Conservation (phyloP, 805 yeast genomes). For the Metschnikowia sp. region DNA sequence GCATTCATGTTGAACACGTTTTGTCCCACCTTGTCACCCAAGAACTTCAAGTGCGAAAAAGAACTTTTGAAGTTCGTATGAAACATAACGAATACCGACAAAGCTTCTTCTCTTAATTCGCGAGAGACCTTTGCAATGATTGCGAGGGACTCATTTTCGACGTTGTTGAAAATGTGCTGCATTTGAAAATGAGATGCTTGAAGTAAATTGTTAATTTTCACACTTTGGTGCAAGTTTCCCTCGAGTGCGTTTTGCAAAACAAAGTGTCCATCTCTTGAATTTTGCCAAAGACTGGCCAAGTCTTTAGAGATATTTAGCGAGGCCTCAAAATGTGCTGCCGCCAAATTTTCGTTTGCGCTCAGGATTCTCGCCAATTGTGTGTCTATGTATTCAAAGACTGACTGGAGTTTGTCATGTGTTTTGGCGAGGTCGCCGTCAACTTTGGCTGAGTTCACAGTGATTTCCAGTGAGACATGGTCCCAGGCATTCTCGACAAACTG, state of each 20-base stretch:
- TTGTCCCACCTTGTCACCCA: slow-evolving; percentile 5
- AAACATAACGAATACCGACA: slow-evolving; percentile 5
- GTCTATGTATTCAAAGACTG: slow-evolving; percentile 3
- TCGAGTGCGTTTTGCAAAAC: slow-evolving; percentile 4
- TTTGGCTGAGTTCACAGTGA: not conserved
- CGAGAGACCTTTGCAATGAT: slow-evolving; percentile 5
- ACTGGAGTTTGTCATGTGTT: slow-evolving; percentile 1
- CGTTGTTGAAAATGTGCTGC: not conserved
- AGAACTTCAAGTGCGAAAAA: not conserved
- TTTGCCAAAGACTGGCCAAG: not conserved
- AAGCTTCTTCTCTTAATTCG: slow-evolving; percentile 6
- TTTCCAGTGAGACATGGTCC: slow-evolving; percentile 1
- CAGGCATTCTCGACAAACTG: not conserved
- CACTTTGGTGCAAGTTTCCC: not conserved
- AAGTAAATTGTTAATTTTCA: slow-evolving; percentile 3
- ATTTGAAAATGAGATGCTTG: slow-evolving; percentile 5
- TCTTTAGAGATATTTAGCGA: slow-evolving; percentile 2
- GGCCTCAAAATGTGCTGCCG: not conserved
- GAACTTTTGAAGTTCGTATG: slow-evolving; percentile 2
- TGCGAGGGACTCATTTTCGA: slow-evolving; percentile 1
- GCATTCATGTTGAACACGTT: slow-evolving; percentile 6
- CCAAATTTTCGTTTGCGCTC: slow-evolving; percentile 3
- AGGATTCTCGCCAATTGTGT: not conserved
- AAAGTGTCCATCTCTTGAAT: slow-evolving; percentile 1
- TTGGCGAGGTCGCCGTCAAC: slow-evolving; percentile 2